These are phyloP conservation scores for Talaromyces rugulosus DNA, from an alignment of 2,329 filamentous ascomycete genomes.

Conservation along the genomic window DNA sequence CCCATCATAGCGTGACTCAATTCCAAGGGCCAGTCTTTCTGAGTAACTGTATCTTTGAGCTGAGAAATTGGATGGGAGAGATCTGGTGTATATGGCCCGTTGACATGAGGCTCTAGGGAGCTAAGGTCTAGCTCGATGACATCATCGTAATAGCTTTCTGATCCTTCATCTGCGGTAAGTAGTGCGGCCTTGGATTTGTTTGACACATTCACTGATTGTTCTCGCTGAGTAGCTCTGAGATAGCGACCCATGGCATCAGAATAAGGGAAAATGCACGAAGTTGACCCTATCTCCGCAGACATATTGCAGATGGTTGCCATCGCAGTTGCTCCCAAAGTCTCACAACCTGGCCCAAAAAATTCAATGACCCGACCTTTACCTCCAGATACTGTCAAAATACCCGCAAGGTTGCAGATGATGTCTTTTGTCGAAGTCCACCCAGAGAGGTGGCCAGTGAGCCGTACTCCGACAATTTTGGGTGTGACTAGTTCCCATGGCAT, in stretches of 20 bases:
- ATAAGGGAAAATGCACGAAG: constrained; percentile 93
- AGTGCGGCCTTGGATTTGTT: constrained; percentile 72
- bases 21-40: constrained; percentile 92
- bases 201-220: constrained; percentile 83
- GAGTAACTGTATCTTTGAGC: constrained; percentile 88
- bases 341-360: constrained; percentile 62
- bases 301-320: constrained; percentile 77
- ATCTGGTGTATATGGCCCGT: constrained; percentile 98
- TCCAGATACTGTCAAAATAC: constrained; percentile 94
- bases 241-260: constrained; percentile 98
- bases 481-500: constrained; percentile 98
- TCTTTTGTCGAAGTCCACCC: constrained; percentile 96
- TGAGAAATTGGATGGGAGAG: constrained; percentile 95
- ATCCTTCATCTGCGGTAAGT: constrained; percentile 79
- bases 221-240: constrained; percentile 83
- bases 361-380: constrained; percentile 77
- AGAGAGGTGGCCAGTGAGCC: constrained; percentile 79
- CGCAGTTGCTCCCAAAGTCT: constrained; percentile 73
- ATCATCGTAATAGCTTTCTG: constrained; percentile 76
- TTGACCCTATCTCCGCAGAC: constrained; percentile 64
- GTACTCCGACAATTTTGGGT: constrained; percentile 93
- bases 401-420: constrained; percentile 95
- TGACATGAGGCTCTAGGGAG: constrained; percentile 94
- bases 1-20: constrained; percentile 96
- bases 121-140: constrained; percentile 92